Evolutionary conservation across 2,329 filamentous ascomycete species (phyloP), one percentile per base, ranked within the genome.

Genomic region (Fusarium virguliforme): DNA sequence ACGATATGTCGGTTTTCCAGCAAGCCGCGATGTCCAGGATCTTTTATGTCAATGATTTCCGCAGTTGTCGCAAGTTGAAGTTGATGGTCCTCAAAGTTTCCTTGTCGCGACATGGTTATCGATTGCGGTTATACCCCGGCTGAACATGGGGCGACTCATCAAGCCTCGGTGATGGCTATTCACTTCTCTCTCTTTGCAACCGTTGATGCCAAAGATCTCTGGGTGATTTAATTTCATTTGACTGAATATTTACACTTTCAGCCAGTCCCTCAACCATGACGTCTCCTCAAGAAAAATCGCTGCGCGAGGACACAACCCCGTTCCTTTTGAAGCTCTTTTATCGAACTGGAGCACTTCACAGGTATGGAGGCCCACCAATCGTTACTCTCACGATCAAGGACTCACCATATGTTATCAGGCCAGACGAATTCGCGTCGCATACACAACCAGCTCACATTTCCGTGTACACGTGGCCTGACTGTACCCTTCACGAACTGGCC

Each of bases 241-340:
- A 34, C 43, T 12, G 51, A 34, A 37, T 4, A 35, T 38, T 37
- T 24, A 57, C 34, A 24, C 35, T 8, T 22, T 37, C 7, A 28
- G 9, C 24, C 10, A 5, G 26, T 32, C 15, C 38, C 2, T 40
- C 10, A 4, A 35, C 30, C 9, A 76, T 75, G 74, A 26, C 56
- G 7, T 74, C 68, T n/a, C 63, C 67, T 13, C 62, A 58, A n/a
- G 38, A 56, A 30, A 76, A 72, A n/a, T 18, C 62, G 73, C 89
- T 94, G 78, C 91, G 93, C 67, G 88, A 94, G 76, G 86, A 88
- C 48, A 92, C 90, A n/a, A 90, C 92, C 2, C 95, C 94, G 7
- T 97, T 97, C 82, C 89, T 95, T 63, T 85, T 97, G 10, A 94
- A 93, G 78, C 87, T 97, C 69, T 97, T 95, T 85, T 97, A 95